These are phyloP conservation scores for Phialophora chinensis DNA, from an alignment of 2,329 filamentous ascomycete genomes.

Conservation along the genomic window DNA sequence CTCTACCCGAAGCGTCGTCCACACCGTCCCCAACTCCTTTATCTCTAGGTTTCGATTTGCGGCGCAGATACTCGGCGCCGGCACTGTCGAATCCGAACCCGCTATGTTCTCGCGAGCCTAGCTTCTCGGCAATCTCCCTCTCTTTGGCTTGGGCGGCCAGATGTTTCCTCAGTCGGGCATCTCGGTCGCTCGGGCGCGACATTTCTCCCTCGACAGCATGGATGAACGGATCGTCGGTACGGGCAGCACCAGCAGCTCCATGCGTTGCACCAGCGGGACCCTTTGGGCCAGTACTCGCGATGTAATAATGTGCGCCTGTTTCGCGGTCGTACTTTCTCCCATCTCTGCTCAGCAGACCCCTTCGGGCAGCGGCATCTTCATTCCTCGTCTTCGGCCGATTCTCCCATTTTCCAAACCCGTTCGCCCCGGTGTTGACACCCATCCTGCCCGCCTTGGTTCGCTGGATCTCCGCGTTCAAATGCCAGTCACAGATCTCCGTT, in stretches of 20 bases:
- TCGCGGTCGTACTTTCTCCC: conserved; percentile 46
- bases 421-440: conserved; percentile 76
- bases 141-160: conserved; percentile 53
- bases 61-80: conserved; percentile 54
- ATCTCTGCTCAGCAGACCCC: conserved; percentile 33
- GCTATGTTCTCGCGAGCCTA: conserved; percentile 41
- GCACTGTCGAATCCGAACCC: conserved; percentile 44
- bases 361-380: conserved; percentile 28
- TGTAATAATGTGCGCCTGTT: conserved; percentile 54
- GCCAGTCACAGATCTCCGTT: conserved; percentile 91
- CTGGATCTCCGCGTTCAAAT: conserved; percentile 80
- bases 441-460: conserved; percentile 72
- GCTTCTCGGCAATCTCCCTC: conserved; percentile 51
- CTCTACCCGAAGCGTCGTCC: background rate
- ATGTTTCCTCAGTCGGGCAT: conserved; percentile 51
- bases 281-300: conserved; percentile 42
- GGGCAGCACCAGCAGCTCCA: background rate
- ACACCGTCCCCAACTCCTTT: background rate
- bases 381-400: conserved; percentile 1
- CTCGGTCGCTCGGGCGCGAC: conserved; percentile 47
- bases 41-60: conserved; percentile 24
- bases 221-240: conserved; percentile 49
- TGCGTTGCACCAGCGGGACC: background rate
- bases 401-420: conserved; percentile 49
- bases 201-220: conserved; percentile 43